A percentile compares a stretch with the other conserved stretches of the same genome.
phyloP scores from a whole-genome alignment of 2,329 filamentous ascomycete genomes.

The Xylaria sp. region DNA sequence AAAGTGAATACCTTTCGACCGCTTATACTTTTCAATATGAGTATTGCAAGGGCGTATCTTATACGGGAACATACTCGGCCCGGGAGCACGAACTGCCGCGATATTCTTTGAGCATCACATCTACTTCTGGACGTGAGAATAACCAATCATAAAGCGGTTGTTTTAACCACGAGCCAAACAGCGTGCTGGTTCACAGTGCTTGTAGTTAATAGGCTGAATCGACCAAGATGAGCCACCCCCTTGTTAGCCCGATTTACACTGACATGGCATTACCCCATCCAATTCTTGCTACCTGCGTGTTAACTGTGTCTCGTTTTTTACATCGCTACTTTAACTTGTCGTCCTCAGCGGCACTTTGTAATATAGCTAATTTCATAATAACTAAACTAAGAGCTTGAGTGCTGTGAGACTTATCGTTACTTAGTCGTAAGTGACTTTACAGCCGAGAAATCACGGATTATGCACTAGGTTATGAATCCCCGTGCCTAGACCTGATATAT shows the following conservation, averaged over 20 bases:
- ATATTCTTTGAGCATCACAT: slow-evolving; percentile 7
- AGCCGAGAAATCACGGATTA: no score
- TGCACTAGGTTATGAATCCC: no score
- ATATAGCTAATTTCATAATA: no score
- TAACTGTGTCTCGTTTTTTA: no score
- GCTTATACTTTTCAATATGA: slow-evolving; percentile 1
- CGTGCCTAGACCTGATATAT: no score
- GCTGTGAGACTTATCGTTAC: no score
- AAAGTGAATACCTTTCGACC: not conserved
- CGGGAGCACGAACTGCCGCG: slow-evolving; percentile 12
- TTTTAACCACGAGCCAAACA: slow-evolving; percentile 15
- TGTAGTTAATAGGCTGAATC: slow-evolving; percentile 16
- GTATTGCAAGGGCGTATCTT: slow-evolving; percentile 4
- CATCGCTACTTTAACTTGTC: no score
- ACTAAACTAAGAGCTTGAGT: no score
- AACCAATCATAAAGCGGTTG: slow-evolving; percentile 9
- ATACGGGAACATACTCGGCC: slow-evolving; percentile 17
- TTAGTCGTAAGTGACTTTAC: no score
- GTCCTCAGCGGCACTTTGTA: no score
- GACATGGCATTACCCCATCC: not conserved
- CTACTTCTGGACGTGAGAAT: slow-evolving; percentile 7
- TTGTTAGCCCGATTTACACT: not conserved
- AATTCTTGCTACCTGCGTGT: no score
- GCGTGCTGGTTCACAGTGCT: slow-evolving; percentile 1
- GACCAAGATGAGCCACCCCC: slow-evolving; percentile 7